phyloP scores from a whole-genome alignment of 495 filamentous ascomycete species.

The Xylaria venustula region DNA sequence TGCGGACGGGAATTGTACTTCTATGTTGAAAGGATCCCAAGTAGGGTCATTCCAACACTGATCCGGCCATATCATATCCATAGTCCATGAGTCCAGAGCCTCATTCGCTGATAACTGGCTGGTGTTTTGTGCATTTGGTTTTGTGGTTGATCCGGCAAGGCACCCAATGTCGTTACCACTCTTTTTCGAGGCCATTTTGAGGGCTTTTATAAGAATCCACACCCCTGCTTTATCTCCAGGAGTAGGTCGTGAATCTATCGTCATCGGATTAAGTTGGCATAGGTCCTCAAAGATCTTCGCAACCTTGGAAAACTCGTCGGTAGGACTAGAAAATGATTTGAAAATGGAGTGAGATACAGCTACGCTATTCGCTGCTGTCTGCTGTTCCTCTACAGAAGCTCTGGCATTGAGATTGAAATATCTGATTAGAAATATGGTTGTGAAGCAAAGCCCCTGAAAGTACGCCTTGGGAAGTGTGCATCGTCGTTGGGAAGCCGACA shows the following conservation, averaged over 20 bases:
- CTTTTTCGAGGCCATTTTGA: neutral
- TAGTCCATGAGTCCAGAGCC: neutral
- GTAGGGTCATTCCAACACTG: slow-evolving; percentile 4
- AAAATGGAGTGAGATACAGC: slow-evolving; percentile 27
- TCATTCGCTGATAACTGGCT: neutral
- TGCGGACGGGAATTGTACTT: neutral
- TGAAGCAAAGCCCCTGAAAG: slow-evolving; percentile 23
- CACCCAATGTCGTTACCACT: neutral
- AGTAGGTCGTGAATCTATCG: slow-evolving; percentile 2
- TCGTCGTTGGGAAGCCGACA: slow-evolving; percentile 12
- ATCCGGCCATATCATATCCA: slow-evolving; percentile 1
- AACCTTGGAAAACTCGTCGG: slow-evolving; percentile 22
- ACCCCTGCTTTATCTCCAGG: neutral
- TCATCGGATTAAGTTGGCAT: slow-evolving; percentile 19
- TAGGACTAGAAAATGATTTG: slow-evolving; percentile 13
- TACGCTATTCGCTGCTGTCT: slow-evolving; percentile 29
- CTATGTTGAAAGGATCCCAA: slow-evolving; percentile 5
- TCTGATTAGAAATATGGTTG: slow-evolving; percentile 26
- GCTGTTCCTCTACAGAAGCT: slow-evolving; percentile 26
- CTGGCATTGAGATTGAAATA: slow-evolving; percentile 22
- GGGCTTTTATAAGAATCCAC: neutral
- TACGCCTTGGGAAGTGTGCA: slow-evolving; percentile 24
- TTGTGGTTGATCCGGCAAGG: neutral
- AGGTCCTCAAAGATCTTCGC: slow-evolving; percentile 25
- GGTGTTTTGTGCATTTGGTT: neutral